Evolutionary conservation across 2,329 filamentous ascomycete species (phyloP), one percentile per base, ranked within the genome.

Genomic region (Diaporthe nobilis): DNA sequence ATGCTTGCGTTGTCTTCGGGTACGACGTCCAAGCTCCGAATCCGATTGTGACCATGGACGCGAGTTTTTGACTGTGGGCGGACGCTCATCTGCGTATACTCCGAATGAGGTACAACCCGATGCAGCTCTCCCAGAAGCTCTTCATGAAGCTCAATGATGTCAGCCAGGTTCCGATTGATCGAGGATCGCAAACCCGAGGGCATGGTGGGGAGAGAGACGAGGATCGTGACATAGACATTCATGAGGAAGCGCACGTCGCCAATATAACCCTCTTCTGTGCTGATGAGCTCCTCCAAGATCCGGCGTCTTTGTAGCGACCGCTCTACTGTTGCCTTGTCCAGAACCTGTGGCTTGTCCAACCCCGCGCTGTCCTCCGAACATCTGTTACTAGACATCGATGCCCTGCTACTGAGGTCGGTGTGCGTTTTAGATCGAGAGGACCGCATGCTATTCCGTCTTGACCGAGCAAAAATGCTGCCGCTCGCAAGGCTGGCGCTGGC

Each of bases 181-280:
- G 94, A 94, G 49, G 91, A 89, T 78, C 94, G 88, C 28, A 94
- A 88, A 44, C 90, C 90, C 51, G 86, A 85, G n/a, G 92, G 88
- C n/a, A 92, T 82, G 15, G 90, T 89, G 8, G 93, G 92, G 44
- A 94, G 85, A n/a, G 93, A 92, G 51, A 93, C 92, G 71, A 97
- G 88, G 61, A 97, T 90, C 3, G 93, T 94, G 57, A 94, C 89
- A 81, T 96, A 94, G 31, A 96, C 96, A 84, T 97, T 95, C 82
- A 94, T 93, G 76, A 98, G 87, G 78, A 97, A 95, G 80, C 95
- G 95, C 75, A 98, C 85, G 80, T 98, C 96, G 22, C 93, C 91
- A 79, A 98, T 92, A 82, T 98, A 98, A 80, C 93, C 92, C 82
- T 97, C 94, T 83, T 98, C 97, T 0, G 96, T 98, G 74, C 86